Evolutionary conservation across 1,284 basidiomycete species (phyloP).

Genomic region (Chalciporus sp.): DNA sequence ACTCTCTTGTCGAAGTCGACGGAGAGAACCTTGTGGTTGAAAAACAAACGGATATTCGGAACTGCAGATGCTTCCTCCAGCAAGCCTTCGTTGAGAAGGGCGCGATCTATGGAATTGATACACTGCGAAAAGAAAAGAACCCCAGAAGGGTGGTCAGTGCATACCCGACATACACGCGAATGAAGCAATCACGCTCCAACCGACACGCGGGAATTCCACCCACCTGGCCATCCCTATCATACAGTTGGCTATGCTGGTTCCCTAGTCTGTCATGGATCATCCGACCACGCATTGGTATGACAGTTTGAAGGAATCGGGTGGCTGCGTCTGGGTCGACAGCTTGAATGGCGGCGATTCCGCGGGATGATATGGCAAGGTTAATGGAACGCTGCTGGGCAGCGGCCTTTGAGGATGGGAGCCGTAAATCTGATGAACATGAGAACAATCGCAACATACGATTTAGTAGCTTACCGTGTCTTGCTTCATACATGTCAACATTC

Average conservation of each 20-base stretch:
- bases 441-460: constrained; percentile 17
- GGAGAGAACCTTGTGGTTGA: constrained; percentile 77
- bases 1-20: constrained; percentile 74
- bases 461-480: constrained; percentile 70
- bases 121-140: constrained; percentile 50
- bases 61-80: constrained; percentile 68
- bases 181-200: constrained; percentile 22
- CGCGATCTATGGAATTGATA: constrained; percentile 93
- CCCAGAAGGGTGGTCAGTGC: constrained; percentile 24
- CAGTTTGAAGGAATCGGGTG: constrained; percentile 73
- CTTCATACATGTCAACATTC: constrained; percentile 89
- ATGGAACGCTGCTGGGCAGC: constrained; percentile 81
- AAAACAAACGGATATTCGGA: constrained; percentile 70
- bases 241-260: constrained; percentile 77
- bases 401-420: constrained; percentile 66
- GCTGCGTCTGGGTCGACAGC: constrained; percentile 78
- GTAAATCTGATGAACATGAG: constrained; percentile 56
- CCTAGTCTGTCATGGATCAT: constrained; percentile 90
- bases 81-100: constrained; percentile 85
- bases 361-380: constrained; percentile 94
- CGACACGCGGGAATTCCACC: constrained; percentile 35
- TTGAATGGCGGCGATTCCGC: constrained; percentile 87
- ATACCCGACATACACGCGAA: constrained; percentile 25
- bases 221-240: constrained; percentile 87
- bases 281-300: constrained; percentile 92